phyloP scores from a whole-genome alignment of 1,284 basidiomycete species.

The Melampsora americana region DNA sequence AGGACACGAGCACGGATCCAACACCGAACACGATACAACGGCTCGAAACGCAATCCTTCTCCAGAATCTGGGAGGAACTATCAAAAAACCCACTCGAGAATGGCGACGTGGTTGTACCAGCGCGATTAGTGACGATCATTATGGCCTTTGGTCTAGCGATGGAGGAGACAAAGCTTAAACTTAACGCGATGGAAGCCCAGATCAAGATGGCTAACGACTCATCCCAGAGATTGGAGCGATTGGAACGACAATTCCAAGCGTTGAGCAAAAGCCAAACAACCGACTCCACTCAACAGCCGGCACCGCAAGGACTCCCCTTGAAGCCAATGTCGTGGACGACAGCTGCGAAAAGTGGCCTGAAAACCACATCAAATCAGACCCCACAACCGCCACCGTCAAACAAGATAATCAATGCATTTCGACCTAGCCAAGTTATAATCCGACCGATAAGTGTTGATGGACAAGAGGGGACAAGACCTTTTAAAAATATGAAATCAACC shows the following conservation, averaged over 20 bases:
- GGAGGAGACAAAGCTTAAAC: neutral
- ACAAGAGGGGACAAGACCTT: too few relatives aligned
- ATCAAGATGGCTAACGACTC: too few relatives aligned
- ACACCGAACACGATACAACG: neutral
- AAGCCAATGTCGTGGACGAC: too few relatives aligned
- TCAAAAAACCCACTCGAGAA: neutral
- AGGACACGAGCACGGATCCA: neutral
- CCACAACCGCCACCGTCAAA: too few relatives aligned
- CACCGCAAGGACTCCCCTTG: too few relatives aligned
- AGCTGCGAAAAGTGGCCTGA: too few relatives aligned
- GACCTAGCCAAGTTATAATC: too few relatives aligned
- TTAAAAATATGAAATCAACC: too few relatives aligned
- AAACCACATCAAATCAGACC: too few relatives aligned
- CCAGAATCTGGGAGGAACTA: neutral
- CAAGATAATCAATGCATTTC: too few relatives aligned
- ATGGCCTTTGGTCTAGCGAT: neutral
- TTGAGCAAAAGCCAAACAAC: neutral
- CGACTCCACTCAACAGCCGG: neutral
- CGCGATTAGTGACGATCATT: neutral
- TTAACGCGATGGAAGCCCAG: neutral
- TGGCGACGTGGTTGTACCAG: neutral
- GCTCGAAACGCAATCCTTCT: too few relatives aligned
- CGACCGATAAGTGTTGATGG: too few relatives aligned
- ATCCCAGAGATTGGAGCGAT: neutral
- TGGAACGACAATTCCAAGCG: neutral